Percentiles rank a stretch among this genome's conserved stretches.
These are phyloP conservation scores for Croton laevigatus DNA, from an alignment of 441 rosid species.

Conservation along the genomic window DNA sequence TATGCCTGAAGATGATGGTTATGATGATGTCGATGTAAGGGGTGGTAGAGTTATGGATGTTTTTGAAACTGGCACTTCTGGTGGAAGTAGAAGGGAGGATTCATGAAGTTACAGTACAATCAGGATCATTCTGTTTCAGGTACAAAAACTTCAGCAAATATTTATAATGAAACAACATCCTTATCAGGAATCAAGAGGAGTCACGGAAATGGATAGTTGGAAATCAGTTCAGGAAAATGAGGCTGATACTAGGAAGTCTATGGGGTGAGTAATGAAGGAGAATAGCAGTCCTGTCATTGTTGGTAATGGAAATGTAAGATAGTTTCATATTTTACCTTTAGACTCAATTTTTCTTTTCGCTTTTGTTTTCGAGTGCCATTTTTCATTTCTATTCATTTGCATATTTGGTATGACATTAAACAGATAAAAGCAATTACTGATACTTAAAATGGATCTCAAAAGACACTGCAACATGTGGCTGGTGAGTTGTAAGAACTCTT, in stretches of 20 bases:
- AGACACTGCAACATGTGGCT: conserved; percentile 37
- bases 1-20: conserved; percentile 44
- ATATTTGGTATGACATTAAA: conserved; percentile 23
- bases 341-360: conserved; percentile 15
- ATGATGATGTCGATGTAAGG: conserved; percentile 37
- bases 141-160: conserved; percentile 37
- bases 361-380: conserved; percentile 8
- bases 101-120: conserved; percentile 39
- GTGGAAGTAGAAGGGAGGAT: conserved; percentile 41
- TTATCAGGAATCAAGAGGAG: conserved; percentile 41
- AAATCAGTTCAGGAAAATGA: conserved; percentile 39
- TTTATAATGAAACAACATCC: conserved; percentile 52
- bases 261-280: conserved; percentile 33
- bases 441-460: conserved; percentile 37
- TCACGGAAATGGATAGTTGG: conserved; percentile 37
- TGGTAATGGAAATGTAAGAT: conserved; percentile 71
- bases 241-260: conserved; percentile 34
- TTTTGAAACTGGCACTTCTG: conserved; percentile 35
- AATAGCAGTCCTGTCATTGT: conserved; percentile 33
- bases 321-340: conserved; percentile 5
- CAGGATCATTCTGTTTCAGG: conserved; percentile 36
- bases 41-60: conserved; percentile 29
- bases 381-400: conserved; percentile 13
- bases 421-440: conserved; percentile 47
- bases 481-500: conserved; percentile 45